These are phyloP conservation scores for Penicillium bialowiezense DNA, from an alignment of 495 filamentous ascomycete species.

Conservation along the genomic window DNA sequence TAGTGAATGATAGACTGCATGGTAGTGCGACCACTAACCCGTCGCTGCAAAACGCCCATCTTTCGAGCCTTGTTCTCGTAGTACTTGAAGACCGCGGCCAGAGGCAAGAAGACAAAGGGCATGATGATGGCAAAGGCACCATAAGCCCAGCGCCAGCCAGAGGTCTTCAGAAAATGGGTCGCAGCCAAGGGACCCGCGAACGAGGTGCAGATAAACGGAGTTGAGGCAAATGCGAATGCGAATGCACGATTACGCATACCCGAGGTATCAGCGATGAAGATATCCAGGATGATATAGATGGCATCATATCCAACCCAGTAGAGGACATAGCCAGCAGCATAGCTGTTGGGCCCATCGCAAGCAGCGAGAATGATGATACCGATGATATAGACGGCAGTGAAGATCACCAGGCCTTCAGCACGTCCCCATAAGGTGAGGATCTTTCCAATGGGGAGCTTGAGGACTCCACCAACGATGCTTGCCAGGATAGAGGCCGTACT, in stretches of 20 bases:
- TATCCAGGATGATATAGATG: slow-evolving; percentile 52
- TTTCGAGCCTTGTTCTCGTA: slow-evolving; percentile 60
- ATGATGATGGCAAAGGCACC: slow-evolving; percentile 60
- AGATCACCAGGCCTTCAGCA: slow-evolving; percentile 49
- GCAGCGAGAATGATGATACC: slow-evolving; percentile 50
- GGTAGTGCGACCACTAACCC: slow-evolving; percentile 44
- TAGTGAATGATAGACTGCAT: slow-evolving; percentile 52
- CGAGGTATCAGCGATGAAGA: slow-evolving; percentile 68
- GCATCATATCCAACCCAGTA: slow-evolving; percentile 59
- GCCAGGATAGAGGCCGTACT: slow-evolving; percentile 36
- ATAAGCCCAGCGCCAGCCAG: slow-evolving; percentile 62
- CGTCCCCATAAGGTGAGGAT: slow-evolving; percentile 65
- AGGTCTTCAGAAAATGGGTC: slow-evolving; percentile 44
- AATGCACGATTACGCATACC: slow-evolving; percentile 60
- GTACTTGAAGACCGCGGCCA: slow-evolving; percentile 50
- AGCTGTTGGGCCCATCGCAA: slow-evolving; percentile 45
- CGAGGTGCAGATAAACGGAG: slow-evolving; percentile 63
- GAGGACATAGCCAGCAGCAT: slow-evolving; percentile 51
- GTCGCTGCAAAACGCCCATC: slow-evolving; percentile 33
- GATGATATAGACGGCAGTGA: slow-evolving; percentile 34
- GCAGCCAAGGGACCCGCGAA: slow-evolving; percentile 37
- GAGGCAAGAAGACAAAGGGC: slow-evolving; percentile 53
- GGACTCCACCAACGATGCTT: slow-evolving; percentile 59
- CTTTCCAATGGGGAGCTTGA: slow-evolving; percentile 65
- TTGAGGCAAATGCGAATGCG: slow-evolving; percentile 58